Conservation (phyloP, 768 basidiomycete species). For the Leccinum truebloodii region DNA sequence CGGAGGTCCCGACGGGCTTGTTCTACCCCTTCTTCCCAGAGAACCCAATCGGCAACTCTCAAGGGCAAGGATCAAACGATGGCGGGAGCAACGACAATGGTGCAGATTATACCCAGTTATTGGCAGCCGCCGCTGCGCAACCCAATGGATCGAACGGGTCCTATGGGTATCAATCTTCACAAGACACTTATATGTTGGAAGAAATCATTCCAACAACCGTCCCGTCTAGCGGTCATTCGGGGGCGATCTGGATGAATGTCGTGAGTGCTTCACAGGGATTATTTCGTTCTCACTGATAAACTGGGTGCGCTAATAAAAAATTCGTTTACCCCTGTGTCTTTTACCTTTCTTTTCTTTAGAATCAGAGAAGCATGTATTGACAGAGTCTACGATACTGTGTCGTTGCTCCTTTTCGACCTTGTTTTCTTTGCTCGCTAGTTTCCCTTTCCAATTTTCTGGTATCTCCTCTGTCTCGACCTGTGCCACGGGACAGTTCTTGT, state of each 20-base stretch:
- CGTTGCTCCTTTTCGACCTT: neutral
- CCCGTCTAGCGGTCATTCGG: slow-evolving; percentile 32
- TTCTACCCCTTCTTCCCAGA: slow-evolving; percentile 84
- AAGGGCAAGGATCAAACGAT: slow-evolving; percentile 20
- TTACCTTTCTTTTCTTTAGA: slow-evolving; percentile 14
- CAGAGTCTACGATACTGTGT: slow-evolving; percentile 7
- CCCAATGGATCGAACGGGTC: slow-evolving; percentile 52
- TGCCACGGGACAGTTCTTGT: slow-evolving; percentile 22
- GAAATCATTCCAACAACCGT: slow-evolving; percentile 50
- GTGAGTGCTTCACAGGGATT: slow-evolving; percentile 39
- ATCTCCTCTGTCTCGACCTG: neutral
- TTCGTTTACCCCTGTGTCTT: neutral
- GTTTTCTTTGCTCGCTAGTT: slow-evolving; percentile 8
- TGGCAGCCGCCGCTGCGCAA: slow-evolving; percentile 60
- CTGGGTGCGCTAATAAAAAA: slow-evolving; percentile 5
- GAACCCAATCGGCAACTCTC: slow-evolving; percentile 30
- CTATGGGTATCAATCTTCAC: slow-evolving; percentile 54
- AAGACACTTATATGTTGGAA: slow-evolving; percentile 69
- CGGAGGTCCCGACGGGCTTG: slow-evolving; percentile 65
- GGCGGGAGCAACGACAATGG: slow-evolving; percentile 18
- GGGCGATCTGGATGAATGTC: slow-evolving; percentile 45
- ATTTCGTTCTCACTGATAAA: slow-evolving; percentile 35
- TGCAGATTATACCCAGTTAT: slow-evolving; percentile 51
- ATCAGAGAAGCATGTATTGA: slow-evolving; percentile 26
- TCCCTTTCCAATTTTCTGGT: neutral